Percentiles rank a stretch among this genome's conserved stretches.
Conservation (phyloP, 768 basidiomycete genomes). For the Auricularia sp. region DNA sequence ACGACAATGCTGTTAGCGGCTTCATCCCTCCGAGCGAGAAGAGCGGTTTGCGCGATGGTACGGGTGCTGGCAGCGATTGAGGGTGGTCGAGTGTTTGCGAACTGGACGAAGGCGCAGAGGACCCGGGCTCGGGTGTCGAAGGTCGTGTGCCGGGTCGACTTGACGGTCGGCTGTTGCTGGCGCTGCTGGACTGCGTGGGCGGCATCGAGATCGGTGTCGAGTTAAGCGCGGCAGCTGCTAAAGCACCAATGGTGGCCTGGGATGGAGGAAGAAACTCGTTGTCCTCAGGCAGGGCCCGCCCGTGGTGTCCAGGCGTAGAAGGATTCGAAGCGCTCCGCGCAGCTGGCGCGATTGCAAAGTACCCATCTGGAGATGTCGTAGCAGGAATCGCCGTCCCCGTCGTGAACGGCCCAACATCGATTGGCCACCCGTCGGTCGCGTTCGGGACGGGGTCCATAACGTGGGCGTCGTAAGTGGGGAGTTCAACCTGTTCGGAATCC, state of each 20-base stretch:
- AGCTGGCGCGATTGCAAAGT: background rate
- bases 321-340: background rate
- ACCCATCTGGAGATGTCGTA: background rate
- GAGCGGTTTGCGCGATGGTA: conserved; percentile 4
- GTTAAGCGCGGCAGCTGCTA: background rate
- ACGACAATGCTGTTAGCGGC: background rate
- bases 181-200: conserved; percentile 6
- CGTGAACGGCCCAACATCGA: background rate
- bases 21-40: background rate
- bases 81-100: background rate
- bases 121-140: conserved; percentile 1
- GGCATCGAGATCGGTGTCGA: conserved; percentile 10
- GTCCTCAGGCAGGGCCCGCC: background rate
- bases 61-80: background rate
- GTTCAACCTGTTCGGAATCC: conserved; percentile 55
- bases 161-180: background rate
- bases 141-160: conserved; percentile 1
- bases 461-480: conserved; percentile 85
- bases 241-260: background rate
- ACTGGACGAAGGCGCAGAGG: conserved; percentile 2
- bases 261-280: background rate
- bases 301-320: background rate
- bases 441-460: conserved; percentile 72
- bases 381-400: background rate
- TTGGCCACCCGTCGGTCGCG: conserved; percentile 14